Evolutionary conservation across 192 early-diverging fungal species (phyloP).

Genomic region (Phycomyces nitens): DNA sequence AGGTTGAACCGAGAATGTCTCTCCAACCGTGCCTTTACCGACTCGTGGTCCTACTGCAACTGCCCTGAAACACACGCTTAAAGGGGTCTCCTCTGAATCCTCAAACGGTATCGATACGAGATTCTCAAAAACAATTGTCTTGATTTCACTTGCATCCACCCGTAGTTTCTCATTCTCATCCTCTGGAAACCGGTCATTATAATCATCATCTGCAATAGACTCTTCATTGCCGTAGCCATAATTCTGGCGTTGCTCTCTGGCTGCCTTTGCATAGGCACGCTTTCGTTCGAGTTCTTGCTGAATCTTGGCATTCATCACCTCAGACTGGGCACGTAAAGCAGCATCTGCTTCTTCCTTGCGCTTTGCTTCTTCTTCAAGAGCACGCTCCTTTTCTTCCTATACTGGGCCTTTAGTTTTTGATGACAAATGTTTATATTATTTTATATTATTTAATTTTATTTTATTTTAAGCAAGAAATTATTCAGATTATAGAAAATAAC

Average conservation of each 20-base stretch:
- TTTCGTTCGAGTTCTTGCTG: slow-evolving; percentile 30
- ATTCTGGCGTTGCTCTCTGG: slow-evolving; percentile 20
- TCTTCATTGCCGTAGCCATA: slow-evolving; percentile 14
- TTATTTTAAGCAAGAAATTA: neutral
- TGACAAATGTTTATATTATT: neutral
- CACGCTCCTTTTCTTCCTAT: slow-evolving; percentile 43
- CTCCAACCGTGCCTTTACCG: slow-evolving; percentile 25
- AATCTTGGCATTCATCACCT: slow-evolving; percentile 33
- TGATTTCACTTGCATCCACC: slow-evolving; percentile 18
- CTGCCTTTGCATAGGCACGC: slow-evolving; percentile 24
- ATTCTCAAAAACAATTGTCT: slow-evolving; percentile 29
- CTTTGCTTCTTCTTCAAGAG: slow-evolving; percentile 25
- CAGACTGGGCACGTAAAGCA: slow-evolving; percentile 29
- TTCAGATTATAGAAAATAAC: no score
- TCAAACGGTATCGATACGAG: slow-evolving; percentile 23
- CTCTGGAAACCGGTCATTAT: slow-evolving; percentile 5
- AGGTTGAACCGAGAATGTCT: slow-evolving; percentile 33
- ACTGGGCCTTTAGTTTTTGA: slow-evolving; percentile 20
- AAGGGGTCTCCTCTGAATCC: slow-evolving; percentile 11
- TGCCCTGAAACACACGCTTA: slow-evolving; percentile 22
- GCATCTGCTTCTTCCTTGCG: slow-evolving; percentile 42
- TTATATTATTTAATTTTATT: neutral
- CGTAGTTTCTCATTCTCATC: neutral
- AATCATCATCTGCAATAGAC: slow-evolving; percentile 23
- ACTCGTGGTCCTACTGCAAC: slow-evolving; percentile 34